phyloP scores from a whole-genome alignment of 108 stramenopile species.

The Nannochloropsis salina region DNA sequence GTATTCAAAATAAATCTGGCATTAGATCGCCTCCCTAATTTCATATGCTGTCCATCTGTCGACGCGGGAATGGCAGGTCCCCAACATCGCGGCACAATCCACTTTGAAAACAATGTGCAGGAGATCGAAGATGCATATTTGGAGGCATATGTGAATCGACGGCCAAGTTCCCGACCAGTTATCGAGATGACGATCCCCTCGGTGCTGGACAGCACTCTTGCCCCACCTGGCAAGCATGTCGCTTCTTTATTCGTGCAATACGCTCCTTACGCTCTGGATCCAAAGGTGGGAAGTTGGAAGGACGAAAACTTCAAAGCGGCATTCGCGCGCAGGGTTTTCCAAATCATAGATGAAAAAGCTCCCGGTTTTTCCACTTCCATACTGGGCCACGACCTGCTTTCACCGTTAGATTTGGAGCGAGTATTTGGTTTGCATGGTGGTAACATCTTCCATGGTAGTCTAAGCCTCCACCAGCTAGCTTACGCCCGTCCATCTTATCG shows the following conservation, averaged over 20 bases:
- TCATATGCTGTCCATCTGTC: conserved; percentile 20
- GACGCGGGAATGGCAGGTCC: conserved; percentile 23
- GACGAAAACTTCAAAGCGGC: conserved; percentile 28
- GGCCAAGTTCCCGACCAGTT: conserved; percentile 40
- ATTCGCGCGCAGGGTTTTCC: conserved; percentile 29
- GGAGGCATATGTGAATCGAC: conserved; percentile 10
- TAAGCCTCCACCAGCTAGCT: conserved; percentile 39
- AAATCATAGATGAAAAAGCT: background rate
- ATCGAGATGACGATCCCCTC: conserved; percentile 54
- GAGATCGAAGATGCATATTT: conserved; percentile 38
- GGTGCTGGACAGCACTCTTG: conserved; percentile 39
- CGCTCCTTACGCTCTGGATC: conserved; percentile 40
- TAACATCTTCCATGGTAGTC: conserved; percentile 42
- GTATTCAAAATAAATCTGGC: conserved; percentile 52
- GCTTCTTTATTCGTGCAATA: conserved; percentile 50
- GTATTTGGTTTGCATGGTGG: conserved; percentile 44
- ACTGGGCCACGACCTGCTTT: conserved; percentile 31
- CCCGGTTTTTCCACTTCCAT: conserved; percentile 34
- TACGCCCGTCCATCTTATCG: conserved; percentile 39
- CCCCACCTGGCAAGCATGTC: conserved; percentile 45
- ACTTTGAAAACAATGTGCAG: conserved; percentile 29
- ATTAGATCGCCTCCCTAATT: conserved; percentile 30
- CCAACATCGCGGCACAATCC: conserved; percentile 47
- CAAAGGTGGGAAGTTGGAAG: conserved; percentile 28
- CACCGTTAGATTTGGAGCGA: conserved; percentile 45